These are phyloP conservation scores for Piromyces sp. DNA, from an alignment of 192 early-diverging fungal species.

Conservation along the genomic window DNA sequence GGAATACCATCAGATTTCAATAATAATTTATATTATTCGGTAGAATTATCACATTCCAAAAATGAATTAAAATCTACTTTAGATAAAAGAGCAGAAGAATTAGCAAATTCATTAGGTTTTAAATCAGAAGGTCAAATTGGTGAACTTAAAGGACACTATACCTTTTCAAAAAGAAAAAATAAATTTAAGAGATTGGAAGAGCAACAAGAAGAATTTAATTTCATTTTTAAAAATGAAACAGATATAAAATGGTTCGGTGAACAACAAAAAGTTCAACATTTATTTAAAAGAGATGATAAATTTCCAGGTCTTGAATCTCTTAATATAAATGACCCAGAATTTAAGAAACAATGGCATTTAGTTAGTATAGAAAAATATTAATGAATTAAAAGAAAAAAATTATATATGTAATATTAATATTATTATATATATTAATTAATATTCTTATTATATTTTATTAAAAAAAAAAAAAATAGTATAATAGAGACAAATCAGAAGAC, in stretches of 20 bases:
- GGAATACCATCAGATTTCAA: background rate
- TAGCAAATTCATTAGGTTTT: background rate
- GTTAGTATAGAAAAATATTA: background rate
- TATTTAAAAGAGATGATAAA: background rate
- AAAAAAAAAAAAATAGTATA: too few species aligned
- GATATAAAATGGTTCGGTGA: background rate
- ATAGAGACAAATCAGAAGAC: conserved; percentile 8
- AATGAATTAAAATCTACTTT: background rate
- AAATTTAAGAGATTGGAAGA: background rate
- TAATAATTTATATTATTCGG: background rate
- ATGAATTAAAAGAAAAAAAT: too few species aligned
- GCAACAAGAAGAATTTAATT: background rate
- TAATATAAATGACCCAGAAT: conserved; percentile 15
- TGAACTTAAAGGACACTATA: background rate
- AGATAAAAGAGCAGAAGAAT: background rate
- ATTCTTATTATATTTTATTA: conserved; percentile 1
- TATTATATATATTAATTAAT: background rate
- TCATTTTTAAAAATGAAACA: background rate
- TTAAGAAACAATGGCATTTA: conserved; percentile 17
- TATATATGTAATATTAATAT: too few species aligned
- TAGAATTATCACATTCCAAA: background rate
- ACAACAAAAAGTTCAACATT: background rate
- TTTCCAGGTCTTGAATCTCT: conserved; percentile 1
- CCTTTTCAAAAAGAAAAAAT: background rate
- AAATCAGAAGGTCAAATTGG: background rate